Conservation (phyloP, 2,329 filamentous ascomycete genomes). For the Aspergillus ochraceus region DNA sequence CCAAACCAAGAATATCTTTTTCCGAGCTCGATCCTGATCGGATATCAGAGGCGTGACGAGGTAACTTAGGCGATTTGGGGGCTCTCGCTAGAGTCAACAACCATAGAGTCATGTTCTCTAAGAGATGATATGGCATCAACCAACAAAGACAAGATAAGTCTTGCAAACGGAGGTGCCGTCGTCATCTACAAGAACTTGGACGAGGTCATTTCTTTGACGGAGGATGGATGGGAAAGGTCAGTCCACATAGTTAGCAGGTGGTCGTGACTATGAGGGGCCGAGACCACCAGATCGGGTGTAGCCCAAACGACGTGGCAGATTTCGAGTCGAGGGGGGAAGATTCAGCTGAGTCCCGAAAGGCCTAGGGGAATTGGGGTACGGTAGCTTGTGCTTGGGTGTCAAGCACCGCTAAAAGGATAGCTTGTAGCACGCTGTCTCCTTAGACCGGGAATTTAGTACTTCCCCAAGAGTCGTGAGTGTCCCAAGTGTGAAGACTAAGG, state of each 20-base stretch:
- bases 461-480: background rate
- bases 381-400: background rate
- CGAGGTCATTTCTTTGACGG: background rate
- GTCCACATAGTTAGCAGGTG: background rate
- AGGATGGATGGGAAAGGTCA: background rate
- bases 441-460: background rate
- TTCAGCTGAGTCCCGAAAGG: constrained; percentile 13
- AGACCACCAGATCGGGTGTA: constrained; percentile 17
- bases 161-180: background rate
- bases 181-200: background rate
- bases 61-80: background rate
- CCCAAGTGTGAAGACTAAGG: background rate
- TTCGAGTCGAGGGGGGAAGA: constrained; percentile 20
- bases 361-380: background rate
- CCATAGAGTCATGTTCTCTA: background rate
- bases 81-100: background rate
- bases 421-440: background rate
- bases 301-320: constrained; percentile 24
- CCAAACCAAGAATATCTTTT: background rate
- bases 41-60: background rate
- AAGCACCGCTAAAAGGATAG: background rate
- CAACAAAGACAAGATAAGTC: background rate
- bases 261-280: background rate
- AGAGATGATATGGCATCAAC: background rate
- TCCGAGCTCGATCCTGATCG: background rate